A percentile compares a stretch with the other conserved stretches of the same genome.
Conservation (phyloP, 73 alveolate species). For the Paramecium primaurelia region DNA sequence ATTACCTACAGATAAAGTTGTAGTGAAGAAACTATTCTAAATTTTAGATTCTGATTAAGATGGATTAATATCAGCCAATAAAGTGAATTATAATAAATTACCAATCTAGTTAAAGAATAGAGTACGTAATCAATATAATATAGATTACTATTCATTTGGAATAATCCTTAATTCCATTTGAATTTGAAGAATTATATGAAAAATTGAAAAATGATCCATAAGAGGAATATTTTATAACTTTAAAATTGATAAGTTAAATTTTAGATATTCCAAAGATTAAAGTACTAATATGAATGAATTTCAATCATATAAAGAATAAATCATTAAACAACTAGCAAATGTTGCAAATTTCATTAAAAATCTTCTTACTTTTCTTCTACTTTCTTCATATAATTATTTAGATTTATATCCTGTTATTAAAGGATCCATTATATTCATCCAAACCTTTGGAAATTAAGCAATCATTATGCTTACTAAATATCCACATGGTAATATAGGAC, state of each 20-base stretch:
- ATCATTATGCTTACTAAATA: slow-evolving; percentile 61
- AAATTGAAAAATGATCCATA: neutral
- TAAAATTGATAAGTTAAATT: neutral
- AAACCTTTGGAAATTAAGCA: slow-evolving; percentile 68
- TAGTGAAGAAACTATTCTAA: slow-evolving; percentile 14
- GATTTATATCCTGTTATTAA: neutral
- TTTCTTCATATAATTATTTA: neutral
- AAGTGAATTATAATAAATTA: neutral
- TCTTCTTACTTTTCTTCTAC: neutral
- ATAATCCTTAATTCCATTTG: neutral
- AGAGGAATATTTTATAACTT: neutral
- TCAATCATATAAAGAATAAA: neutral
- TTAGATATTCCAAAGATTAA: neutral
- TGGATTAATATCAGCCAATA: neutral
- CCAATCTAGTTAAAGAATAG: neutral
- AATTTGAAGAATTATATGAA: slow-evolving; percentile 22
- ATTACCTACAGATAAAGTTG: slow-evolving; percentile 15
- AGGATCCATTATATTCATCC: slow-evolving; percentile 66
- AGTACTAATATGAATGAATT: neutral
- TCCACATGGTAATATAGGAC: slow-evolving; percentile 80
- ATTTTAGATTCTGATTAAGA: slow-evolving; percentile 33
- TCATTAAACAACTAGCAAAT: neutral
- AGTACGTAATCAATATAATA: neutral
- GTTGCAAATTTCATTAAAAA: neutral
- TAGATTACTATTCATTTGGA: neutral